phyloP scores from a whole-genome alignment of 768 basidiomycete genomes.

The Phlebiopsis gigantea region DNA sequence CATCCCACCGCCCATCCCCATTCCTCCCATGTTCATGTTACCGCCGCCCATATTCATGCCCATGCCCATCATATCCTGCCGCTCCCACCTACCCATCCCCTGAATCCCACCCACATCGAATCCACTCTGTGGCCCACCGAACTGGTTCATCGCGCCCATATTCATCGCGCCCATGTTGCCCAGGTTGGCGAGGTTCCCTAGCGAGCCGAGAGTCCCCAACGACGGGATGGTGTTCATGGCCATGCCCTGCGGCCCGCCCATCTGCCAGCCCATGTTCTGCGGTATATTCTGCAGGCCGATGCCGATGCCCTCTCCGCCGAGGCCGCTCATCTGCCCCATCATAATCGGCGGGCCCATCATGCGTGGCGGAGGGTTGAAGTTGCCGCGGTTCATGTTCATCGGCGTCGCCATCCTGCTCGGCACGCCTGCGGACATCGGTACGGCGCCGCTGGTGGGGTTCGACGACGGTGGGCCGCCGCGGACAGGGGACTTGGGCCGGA shows the following conservation, averaged over 20 bases:
- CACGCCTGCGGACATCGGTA: background rate
- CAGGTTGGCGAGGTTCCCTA: slow-evolving; percentile 11
- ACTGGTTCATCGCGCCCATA: slow-evolving; percentile 27
- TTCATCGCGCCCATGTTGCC: background rate
- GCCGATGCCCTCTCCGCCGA: slow-evolving; percentile 14
- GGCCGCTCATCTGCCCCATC: slow-evolving; percentile 23
- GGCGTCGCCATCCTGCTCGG: slow-evolving; percentile 21
- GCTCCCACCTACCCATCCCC: slow-evolving; percentile 15
- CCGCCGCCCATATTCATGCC: slow-evolving; percentile 35
- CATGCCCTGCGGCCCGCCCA: slow-evolving; percentile 8
- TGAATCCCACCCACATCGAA: slow-evolving; percentile 20
- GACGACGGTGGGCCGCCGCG: slow-evolving; percentile 29
- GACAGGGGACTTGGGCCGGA: slow-evolving; percentile 83
- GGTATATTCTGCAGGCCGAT: slow-evolving; percentile 12
- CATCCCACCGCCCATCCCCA: slow-evolving; percentile 15
- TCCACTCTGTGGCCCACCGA: slow-evolving; percentile 14
- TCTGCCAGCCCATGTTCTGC: slow-evolving; percentile 7
- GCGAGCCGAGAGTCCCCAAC: background rate
- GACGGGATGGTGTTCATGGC: slow-evolving; percentile 15
- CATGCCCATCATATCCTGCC: slow-evolving; percentile 28
- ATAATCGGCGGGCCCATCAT: slow-evolving; percentile 25
- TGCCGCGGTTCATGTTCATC: slow-evolving; percentile 16
- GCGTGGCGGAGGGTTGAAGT: slow-evolving; percentile 15
- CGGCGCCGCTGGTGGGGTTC: background rate
- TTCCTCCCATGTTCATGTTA: slow-evolving; percentile 25